Evolutionary conservation across 345 rosid genomes (phyloP).

Genomic region (Syzygium grande): DNA sequence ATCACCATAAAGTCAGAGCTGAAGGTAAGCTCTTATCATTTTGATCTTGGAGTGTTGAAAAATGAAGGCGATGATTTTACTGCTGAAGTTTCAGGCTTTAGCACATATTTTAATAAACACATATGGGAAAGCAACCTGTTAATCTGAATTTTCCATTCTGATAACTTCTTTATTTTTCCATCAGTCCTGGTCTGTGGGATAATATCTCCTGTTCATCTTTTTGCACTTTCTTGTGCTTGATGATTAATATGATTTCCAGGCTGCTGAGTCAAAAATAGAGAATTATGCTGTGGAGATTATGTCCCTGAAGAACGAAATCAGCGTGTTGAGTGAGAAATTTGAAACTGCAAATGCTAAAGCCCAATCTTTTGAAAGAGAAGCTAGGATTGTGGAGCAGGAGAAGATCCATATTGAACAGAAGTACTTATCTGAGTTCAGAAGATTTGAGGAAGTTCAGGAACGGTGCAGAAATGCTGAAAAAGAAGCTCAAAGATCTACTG

Average conservation of each 20-base stretch:
- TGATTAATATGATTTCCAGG: conserved; percentile 22
- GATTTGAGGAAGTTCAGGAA: conserved; percentile 80
- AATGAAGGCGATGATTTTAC: neutral
- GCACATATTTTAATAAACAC: neutral
- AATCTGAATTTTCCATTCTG: neutral
- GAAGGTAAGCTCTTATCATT: conserved; percentile 45
- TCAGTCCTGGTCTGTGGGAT: neutral
- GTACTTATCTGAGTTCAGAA: conserved; percentile 69
- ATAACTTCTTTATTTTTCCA: neutral
- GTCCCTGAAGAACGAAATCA: conserved; percentile 48
- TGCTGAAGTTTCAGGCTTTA: neutral
- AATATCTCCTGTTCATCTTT: neutral
- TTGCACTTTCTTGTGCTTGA: neutral
- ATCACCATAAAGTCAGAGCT: conserved; percentile 73
- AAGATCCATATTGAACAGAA: conserved; percentile 73
- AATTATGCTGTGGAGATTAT: conserved; percentile 68
- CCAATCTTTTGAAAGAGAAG: conserved; percentile 66
- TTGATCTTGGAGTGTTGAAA: neutral
- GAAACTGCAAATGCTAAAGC: conserved; percentile 68
- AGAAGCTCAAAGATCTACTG: conserved; percentile 84
- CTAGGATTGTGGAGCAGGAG: conserved; percentile 80
- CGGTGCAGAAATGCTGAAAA: conserved; percentile 77
- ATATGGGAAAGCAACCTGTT: neutral
- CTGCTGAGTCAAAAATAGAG: conserved; percentile 76
- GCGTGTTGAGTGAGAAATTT: conserved; percentile 48